Evolutionary conservation across 176 grass and related monocot species (phyloP).

Genomic region (Dendrocalamus sinicus): DNA sequence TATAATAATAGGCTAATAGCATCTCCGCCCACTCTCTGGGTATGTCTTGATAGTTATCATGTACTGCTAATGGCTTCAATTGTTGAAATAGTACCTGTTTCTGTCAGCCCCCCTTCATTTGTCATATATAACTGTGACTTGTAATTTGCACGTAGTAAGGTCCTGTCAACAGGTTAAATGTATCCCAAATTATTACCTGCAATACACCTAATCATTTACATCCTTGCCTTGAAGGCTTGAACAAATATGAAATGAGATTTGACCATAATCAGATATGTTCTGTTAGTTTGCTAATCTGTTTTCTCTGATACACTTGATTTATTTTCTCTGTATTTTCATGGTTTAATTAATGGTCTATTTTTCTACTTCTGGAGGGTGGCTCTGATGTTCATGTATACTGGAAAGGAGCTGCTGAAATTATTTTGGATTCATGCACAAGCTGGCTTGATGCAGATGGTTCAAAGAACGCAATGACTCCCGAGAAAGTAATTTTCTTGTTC

Average conservation of each 20-base stretch:
- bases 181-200: background rate
- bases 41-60: background rate
- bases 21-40: background rate
- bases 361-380: conserved; percentile 56
- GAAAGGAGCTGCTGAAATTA: conserved; percentile 98
- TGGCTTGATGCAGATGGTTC: conserved; percentile 77
- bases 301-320: background rate
- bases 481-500: conserved; percentile 56
- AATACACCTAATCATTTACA: background rate
- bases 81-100: background rate
- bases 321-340: background rate
- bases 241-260: background rate
- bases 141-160: background rate
- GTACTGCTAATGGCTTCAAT: background rate
- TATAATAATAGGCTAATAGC: background rate
- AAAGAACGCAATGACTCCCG: conserved; percentile 60
- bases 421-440: conserved; percentile 74
- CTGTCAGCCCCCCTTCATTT: background rate
- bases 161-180: background rate
- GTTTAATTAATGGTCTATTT: conserved; percentile 13
- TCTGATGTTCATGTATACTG: conserved; percentile 85
- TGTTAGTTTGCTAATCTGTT: background rate
- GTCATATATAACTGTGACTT: background rate
- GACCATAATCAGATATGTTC: background rate
- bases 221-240: background rate